Conservation (phyloP, 1,139 yeast species). For the Kazachstania sp. region DNA sequence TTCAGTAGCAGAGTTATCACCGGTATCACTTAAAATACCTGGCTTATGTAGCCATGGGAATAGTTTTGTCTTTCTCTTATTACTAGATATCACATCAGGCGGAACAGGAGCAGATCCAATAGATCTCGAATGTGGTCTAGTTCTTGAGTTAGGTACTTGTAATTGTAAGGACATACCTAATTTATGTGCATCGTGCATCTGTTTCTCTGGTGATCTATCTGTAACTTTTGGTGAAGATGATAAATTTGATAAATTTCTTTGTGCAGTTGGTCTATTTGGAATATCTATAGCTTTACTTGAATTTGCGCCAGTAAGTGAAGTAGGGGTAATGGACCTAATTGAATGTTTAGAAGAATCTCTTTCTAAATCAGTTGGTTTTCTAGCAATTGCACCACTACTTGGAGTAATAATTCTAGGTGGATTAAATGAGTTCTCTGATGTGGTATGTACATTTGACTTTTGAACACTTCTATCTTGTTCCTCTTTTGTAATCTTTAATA, state of each 20-base stretch:
- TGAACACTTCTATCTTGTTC: slow-evolving; percentile 14
- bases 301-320: background rate
- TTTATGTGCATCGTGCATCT: slow-evolving; percentile 6
- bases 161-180: slow-evolving; percentile 5
- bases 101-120: slow-evolving; percentile 45
- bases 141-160: slow-evolving; percentile 11
- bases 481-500: slow-evolving; percentile 31
- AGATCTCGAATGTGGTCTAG: slow-evolving; percentile 53
- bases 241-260: background rate
- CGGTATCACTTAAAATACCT: slow-evolving; percentile 28
- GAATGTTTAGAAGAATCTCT: background rate
- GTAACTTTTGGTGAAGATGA: background rate
- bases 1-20: slow-evolving; percentile 26
- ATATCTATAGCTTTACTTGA: slow-evolving; percentile 2
- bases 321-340: background rate
- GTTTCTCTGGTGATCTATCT: slow-evolving; percentile 3
- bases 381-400: background rate
- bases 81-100: slow-evolving; percentile 39
- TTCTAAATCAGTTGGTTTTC: background rate
- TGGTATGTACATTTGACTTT: slow-evolving; percentile 3
- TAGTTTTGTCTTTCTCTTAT: slow-evolving; percentile 21
- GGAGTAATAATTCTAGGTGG: slow-evolving; percentile 4
- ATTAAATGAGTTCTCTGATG: background rate
- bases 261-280: background rate
- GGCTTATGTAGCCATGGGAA: slow-evolving; percentile 28